Percentiles rank a stretch among this genome's conserved stretches.
phyloP scores from a whole-genome alignment of 352 stramenopile species.

The Nothophytophthora sp. region DNA sequence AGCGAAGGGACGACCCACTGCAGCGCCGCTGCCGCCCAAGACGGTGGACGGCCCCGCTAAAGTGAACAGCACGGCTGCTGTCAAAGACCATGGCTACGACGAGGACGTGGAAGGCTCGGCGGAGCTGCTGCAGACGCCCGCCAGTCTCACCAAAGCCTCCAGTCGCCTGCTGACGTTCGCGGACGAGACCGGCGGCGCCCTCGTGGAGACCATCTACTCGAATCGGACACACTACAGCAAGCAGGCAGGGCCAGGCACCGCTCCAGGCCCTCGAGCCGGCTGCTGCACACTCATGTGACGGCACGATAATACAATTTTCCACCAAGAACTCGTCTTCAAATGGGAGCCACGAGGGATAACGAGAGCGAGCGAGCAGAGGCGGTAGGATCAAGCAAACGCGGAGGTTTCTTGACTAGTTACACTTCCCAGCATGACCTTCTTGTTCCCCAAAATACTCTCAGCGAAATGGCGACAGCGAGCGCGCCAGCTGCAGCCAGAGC shows the following conservation, averaged over 20 bases:
- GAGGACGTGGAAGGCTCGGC: constrained; percentile 14
- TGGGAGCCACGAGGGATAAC: no score
- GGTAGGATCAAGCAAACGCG: constrained; percentile 44
- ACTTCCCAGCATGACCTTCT: constrained; percentile 56
- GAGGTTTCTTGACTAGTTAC: constrained; percentile 56
- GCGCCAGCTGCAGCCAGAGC: no score
- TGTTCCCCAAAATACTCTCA: constrained; percentile 47
- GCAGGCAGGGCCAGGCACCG: constrained; percentile 34
- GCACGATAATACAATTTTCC: no score
- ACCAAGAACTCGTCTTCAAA: no score
- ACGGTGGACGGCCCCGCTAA: no score
- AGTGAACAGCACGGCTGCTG: no score
- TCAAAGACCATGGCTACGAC: no score
- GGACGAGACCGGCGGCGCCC: constrained; percentile 54
- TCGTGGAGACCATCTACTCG: constrained; percentile 73
- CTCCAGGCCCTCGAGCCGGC: no score
- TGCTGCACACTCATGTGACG: no score
- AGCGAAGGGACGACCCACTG: no score
- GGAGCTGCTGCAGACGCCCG: constrained; percentile 13
- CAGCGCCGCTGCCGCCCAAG: no score
- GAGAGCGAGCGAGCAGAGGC: not conserved
- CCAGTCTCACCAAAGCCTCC: constrained; percentile 29
- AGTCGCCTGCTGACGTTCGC: constrained; percentile 59
- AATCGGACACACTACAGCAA: constrained; percentile 84
- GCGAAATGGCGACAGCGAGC: constrained; percentile 37